Base-by-base conservation (phyloP, 371 early-diverging fungal species). In the Nematocida ausubeli region DNA sequence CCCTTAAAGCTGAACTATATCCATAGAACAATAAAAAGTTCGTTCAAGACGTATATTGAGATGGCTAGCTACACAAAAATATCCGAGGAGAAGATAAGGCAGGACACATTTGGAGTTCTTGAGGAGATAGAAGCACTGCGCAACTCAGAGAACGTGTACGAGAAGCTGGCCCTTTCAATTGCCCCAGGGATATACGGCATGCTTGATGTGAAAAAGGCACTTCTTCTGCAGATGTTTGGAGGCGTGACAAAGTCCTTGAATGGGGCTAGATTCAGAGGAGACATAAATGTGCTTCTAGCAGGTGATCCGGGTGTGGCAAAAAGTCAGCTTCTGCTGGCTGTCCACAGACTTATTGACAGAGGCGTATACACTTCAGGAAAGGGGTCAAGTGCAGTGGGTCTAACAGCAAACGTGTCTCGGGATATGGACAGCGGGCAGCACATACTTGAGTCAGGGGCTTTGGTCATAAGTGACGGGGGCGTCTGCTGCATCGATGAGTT, bases 351-450 rank as follows among this genome's bases (percentile, higher is more conserved):
- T 80, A 90, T 94, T 5, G 96, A 96, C 24, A 90, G 97, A 75
- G 97, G 98, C 64, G 90, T 98, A 19, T 98, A 97, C 85, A 98
- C 99, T 0, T 92, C 94, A 24, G 99, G 99, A 70, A 95, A 95
- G 84, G 99, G 99, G 35, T 92, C 93, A 16, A 92, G 93, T 34
- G 97, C 97, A 4, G 99, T 98, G 5, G 99, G 99, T 86, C 87
- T 99, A 62, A 99, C 97, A 2, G 99, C 97, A 9, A 93, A 92
- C 84, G 92, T 98, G n/a, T 92, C 93, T 26, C 89, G 94, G 58
- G 98, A 99, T 82, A 92, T 94, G 0, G 97, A 96, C 81, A 92
- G 93, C 16, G 90, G 92, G 32, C 95, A 95, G 87, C 87, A 95
- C 81, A 95, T 98, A 12, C 87, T 98, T 32, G 86, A 86, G 68